Base-by-base conservation (phyloP, 257 asterid species). In the Fraxinus cuspidata region DNA sequence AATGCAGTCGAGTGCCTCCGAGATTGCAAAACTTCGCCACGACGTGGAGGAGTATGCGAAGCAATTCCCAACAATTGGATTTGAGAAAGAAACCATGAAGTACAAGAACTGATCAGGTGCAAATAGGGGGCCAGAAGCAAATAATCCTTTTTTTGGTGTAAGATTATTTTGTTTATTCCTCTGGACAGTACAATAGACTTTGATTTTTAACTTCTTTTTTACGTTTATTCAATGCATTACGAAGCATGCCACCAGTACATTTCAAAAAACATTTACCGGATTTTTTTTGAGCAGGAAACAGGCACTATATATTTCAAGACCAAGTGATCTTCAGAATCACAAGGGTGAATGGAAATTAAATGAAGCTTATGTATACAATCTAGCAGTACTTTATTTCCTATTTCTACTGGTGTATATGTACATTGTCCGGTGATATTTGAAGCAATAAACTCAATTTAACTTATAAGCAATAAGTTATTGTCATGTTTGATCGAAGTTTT, bases 71-170 rank as follows among this genome's bases (percentile, higher is more conserved):
- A 91, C 97, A 31, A 86, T 92, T 56, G 96, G 97, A 27, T 92
- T 92, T 58, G 97, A 91, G 86, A 92, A 89, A 76, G 96, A 86
- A 79, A 91, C 95, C 85, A 93, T 93, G 97, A 93, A 93, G 88
- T 93, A 91, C 90, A 93, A 91, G 75, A 84, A 85, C 83, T 93
- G 77, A 83, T 79, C 63, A 76, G 82, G 73, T 76, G 28, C 66
- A 58, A 58, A 58, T 58, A 0, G 66, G 29, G 49, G 28, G 13
- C 13, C 29, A n/a, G 27, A 58, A 58, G 66, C 29, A n/a, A 58
- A 42, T 11, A 42, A 42, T 42, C 13, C 4, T 42, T 42, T 42
- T 11, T 11, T 40, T 12, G 15, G 47, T 40, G 51, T 42, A 42
- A 42, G 51, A 42, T 42, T 42, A 18, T 11, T 4, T 42, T 5